Evolutionary conservation across 768 basidiomycete species (phyloP).

Genomic region (Asterophora lycoperdoides): DNA sequence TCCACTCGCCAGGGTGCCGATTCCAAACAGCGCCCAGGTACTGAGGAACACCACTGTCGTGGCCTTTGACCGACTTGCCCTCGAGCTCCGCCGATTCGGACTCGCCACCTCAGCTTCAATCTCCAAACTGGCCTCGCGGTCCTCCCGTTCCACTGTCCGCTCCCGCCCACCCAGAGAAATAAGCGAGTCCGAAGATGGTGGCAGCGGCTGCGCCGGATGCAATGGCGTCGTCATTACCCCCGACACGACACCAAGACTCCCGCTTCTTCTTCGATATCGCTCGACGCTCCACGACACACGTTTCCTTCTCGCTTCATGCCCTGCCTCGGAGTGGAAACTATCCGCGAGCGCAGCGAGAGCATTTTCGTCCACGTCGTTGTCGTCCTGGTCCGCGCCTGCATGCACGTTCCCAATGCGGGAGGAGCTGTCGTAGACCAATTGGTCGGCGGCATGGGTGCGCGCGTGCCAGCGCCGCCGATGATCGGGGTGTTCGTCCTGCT

Average conservation of each 20-base stretch:
- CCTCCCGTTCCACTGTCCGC: constrained; percentile 37
- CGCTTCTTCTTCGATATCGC: constrained; percentile 37
- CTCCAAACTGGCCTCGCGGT: constrained; percentile 23
- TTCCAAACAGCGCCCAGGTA: constrained; percentile 67
- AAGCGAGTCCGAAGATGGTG: constrained; percentile 25
- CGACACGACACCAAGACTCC: constrained; percentile 40
- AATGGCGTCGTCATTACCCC: constrained; percentile 28
- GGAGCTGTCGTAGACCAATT: constrained; percentile 19
- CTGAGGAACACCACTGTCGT: constrained; percentile 75
- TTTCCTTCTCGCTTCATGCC: constrained; percentile 41
- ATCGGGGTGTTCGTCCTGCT: constrained; percentile 48
- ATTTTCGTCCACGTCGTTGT: constrained; percentile 41
- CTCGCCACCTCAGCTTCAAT: constrained; percentile 20
- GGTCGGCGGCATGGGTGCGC: constrained; percentile 15
- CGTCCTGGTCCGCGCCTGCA: constrained; percentile 29
- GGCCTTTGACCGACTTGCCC: constrained; percentile 65
- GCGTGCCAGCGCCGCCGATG: constrained; percentile 27
- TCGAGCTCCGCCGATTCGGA: constrained; percentile 41
- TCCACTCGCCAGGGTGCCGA: constrained; percentile 46
- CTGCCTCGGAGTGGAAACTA: constrained; percentile 74
- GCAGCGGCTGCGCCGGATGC: constrained; percentile 30
- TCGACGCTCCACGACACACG: constrained; percentile 70
- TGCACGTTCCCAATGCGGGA: constrained; percentile 14
- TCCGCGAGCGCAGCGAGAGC: constrained; percentile 58
- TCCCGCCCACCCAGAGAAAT: constrained; percentile 35